Evolutionary conservation across 2,329 filamentous ascomycete species (phyloP), one percentile per base, ranked within the genome.

Genomic region (Phoma sp.): DNA sequence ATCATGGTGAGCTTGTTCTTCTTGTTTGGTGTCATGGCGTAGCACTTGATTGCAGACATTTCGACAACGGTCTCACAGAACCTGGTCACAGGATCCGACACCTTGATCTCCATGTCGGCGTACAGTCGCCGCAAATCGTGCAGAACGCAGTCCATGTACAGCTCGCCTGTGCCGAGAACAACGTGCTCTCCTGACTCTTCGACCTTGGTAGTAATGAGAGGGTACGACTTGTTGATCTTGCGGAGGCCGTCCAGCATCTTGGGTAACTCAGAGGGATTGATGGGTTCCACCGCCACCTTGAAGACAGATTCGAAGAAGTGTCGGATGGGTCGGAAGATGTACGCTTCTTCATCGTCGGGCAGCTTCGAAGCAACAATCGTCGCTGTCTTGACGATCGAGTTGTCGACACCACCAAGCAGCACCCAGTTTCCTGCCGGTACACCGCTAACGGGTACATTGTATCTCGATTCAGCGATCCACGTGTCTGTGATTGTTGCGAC

Each of bases 1-100:
- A 98, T 90, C 91, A 99, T 97, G 32, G 95, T 98, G 69, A 99
- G 90, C 76, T 96, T 96, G 81, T 99, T 99, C 81, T 97, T 97
- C 80, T 99, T 99, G 80, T 99, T 99, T 2, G 95, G 95, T 2
- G 95, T 98, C 65, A 96, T 87, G 21, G 95, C 94, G 74, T 97
- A 99, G 79, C 95, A 99, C 78, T 97, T 97, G 56, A 96, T 97
- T 19, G 93, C 93, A 17, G 92, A 97, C 64, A 95, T 96, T 75
- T 99, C 95, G 33, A 96, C 92, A 24, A 97, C 94, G 0, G 95
- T 99, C 78, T 99, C 95, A 77, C 92, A 97, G 82, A 99, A 99
- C 43, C 95, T 85, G 15, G 95, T 98, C 38, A 99, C 94, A 0
- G 95, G 95, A 73, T 99, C 95, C 0, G 95, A 99, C 43, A 99